phyloP scores from a whole-genome alignment of 1,284 basidiomycete species.

The Puccinia triticina region DNA sequence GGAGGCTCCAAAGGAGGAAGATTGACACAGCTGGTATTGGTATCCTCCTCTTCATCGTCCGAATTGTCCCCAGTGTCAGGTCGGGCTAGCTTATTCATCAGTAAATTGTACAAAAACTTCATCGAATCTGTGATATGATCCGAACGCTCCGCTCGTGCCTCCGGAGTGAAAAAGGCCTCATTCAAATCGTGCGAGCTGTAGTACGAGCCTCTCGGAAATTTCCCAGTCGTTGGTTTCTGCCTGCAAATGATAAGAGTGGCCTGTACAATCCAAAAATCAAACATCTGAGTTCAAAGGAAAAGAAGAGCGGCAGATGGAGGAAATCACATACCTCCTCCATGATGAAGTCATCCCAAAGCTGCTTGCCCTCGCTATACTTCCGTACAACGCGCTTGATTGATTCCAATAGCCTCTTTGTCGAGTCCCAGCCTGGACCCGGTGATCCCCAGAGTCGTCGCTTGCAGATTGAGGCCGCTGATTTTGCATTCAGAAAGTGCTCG shows the following conservation, averaged over 20 bases:
- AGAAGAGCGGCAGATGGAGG: background rate
- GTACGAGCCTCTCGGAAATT: background rate
- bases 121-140: background rate
- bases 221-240: background rate
- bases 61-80: background rate
- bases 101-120: slow-evolving; percentile 16
- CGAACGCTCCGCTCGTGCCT: background rate
- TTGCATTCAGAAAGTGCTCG: background rate
- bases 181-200: background rate
- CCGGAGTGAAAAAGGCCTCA: background rate
- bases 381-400: slow-evolving; percentile 1
- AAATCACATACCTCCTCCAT: slow-evolving; percentile 2
- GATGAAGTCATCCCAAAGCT: background rate
- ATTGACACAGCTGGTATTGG: background rate
- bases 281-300: background rate
- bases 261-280: background rate
- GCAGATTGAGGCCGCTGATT: background rate
- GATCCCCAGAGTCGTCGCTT: background rate
- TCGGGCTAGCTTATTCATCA: background rate
- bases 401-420: background rate
- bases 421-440: background rate
- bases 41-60: background rate
- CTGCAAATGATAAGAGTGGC: background rate
- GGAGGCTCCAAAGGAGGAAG: background rate
- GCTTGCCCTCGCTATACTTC: background rate